phyloP scores from a whole-genome alignment of 345 rosid genomes.

The Eutrema japonicum region DNA sequence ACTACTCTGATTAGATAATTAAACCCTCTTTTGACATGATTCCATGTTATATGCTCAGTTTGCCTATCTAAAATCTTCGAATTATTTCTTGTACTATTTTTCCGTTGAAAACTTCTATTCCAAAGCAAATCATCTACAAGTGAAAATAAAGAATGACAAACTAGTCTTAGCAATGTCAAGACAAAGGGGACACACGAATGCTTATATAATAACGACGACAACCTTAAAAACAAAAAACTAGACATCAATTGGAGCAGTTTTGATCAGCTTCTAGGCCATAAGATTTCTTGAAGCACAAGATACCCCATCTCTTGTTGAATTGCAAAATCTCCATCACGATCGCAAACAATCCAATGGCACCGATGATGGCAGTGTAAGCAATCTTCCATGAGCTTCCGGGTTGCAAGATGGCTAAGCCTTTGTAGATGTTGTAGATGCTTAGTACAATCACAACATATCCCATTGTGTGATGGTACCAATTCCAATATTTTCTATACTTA shows the following conservation, averaged over 20 bases:
- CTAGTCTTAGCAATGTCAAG: not conserved
- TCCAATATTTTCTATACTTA: constrained; percentile 77
- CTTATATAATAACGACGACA: not conserved
- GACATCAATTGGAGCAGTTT: not conserved
- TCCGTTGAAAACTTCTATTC: not conserved
- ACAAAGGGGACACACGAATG: not conserved
- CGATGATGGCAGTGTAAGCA: constrained; percentile 49
- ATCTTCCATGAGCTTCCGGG: constrained; percentile 55
- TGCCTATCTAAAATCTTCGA: too few species aligned
- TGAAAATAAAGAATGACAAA: constrained; percentile 1
- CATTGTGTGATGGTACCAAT: constrained; percentile 64
- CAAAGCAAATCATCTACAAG: not conserved
- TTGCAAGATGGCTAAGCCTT: constrained; percentile 61
- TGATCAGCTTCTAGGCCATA: constrained; percentile 16
- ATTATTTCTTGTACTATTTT: too few species aligned
- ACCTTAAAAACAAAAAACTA: not conserved
- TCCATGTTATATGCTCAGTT: too few species aligned
- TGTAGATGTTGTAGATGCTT: constrained; percentile 61
- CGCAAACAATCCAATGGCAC: constrained; percentile 28
- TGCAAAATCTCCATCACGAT: constrained; percentile 30
- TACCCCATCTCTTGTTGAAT: constrained; percentile 24
- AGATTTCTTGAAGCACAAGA: constrained; percentile 5
- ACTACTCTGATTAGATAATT: too few species aligned
- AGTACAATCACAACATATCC: constrained; percentile 61
- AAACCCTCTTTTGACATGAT: too few species aligned